A percentile compares a stretch with the other conserved stretches of the same genome.
phyloP scores from a whole-genome alignment of 2,329 filamentous ascomycete genomes.

The Ophiostoma australiae region DNA sequence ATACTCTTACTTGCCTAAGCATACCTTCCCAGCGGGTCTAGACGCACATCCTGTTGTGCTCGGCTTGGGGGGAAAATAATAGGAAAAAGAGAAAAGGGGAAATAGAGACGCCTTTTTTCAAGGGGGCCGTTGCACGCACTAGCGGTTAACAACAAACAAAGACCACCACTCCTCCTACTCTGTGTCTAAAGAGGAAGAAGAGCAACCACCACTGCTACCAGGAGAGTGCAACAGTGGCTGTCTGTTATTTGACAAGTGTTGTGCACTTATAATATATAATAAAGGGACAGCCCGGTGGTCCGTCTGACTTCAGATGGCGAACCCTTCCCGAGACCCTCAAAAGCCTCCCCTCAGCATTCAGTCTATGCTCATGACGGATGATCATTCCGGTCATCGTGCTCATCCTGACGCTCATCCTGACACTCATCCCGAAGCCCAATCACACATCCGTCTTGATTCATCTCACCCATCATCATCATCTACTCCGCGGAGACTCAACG shows the following conservation, averaged over 20 bases:
- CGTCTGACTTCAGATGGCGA: constrained; percentile 36
- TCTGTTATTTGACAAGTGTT: background rate
- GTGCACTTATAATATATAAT: constrained; percentile 22
- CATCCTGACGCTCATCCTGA: constrained; percentile 25
- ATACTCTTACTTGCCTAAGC: background rate
- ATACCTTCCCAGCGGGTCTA: background rate
- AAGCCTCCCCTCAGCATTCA: constrained; percentile 49
- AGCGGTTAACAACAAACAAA: constrained; percentile 7
- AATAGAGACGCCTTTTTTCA: background rate
- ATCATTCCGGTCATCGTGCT: constrained; percentile 40
- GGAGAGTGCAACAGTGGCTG: background rate
- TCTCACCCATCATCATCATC: constrained; percentile 27
- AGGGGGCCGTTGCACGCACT: constrained; percentile 6
- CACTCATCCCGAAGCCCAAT: background rate
- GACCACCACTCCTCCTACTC: background rate
- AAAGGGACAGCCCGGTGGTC: background rate
- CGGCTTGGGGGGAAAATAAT: background rate
- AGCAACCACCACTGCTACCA: background rate
- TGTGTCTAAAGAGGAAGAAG: background rate
- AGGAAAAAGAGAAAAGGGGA: background rate
- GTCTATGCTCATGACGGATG: constrained; percentile 47
- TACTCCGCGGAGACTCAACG: constrained; percentile 21
- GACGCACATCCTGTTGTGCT: constrained; percentile 7
- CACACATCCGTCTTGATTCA: background rate
- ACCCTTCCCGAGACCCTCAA: constrained; percentile 41